Percentiles rank a stretch among this genome's conserved stretches.
These are phyloP conservation scores for Smallanthus sonchifolius DNA, from an alignment of 129 eudicot genomes.

Conservation along the genomic window DNA sequence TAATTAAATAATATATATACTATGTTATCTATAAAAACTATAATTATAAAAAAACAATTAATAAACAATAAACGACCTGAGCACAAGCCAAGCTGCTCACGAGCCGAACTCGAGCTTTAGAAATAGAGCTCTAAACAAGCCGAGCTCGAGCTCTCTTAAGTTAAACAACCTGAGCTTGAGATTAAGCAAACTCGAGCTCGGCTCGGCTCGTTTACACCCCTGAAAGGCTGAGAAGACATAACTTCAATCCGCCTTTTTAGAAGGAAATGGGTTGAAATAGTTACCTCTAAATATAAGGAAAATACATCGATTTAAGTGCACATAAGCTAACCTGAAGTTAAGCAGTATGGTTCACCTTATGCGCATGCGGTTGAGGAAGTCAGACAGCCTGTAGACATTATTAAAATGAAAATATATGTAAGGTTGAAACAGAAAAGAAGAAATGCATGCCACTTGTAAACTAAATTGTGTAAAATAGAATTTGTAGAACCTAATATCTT, in stretches of 20 bases:
- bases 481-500: slow-evolving; percentile 61
- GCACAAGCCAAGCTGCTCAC: too few species aligned
- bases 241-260: background rate
- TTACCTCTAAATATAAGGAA: background rate
- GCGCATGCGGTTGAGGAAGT: slow-evolving; percentile 65
- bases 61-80: too few species aligned
- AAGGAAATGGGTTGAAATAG: background rate
- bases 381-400: slow-evolving; percentile 62
- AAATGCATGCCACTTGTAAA: background rate
- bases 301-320: background rate
- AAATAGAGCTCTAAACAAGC: too few species aligned
- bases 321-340: slow-evolving; percentile 30
- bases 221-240: background rate
- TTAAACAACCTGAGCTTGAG: too few species aligned
- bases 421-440: background rate
- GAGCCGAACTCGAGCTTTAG: too few species aligned
- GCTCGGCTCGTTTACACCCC: too few species aligned
- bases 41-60: too few species aligned
- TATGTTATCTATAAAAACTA: too few species aligned
- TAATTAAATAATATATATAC: too few species aligned
- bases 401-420: background rate
- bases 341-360: slow-evolving; percentile 51
- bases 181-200: too few species aligned
- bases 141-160: too few species aligned
- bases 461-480: background rate